phyloP scores from a whole-genome alignment of 75 land plant species.

The Picea sitchensis region DNA sequence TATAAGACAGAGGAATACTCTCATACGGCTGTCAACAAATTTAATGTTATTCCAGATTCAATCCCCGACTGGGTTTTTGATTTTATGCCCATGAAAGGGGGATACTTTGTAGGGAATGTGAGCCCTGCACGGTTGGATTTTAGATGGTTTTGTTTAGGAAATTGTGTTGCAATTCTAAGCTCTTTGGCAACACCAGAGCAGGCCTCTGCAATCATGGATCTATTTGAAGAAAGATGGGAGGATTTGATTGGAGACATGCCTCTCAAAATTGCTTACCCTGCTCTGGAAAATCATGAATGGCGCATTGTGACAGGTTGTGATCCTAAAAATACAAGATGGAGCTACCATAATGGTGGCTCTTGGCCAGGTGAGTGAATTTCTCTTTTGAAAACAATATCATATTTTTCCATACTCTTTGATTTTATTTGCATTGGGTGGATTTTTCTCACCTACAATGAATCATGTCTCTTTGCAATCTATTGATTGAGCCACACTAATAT shows the following conservation, averaged over 20 bases:
- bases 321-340: constrained; percentile 87
- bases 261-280: constrained; percentile 70
- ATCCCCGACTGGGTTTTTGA: constrained; percentile 96
- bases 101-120: constrained; percentile 91
- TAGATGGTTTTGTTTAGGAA: constrained; percentile 82
- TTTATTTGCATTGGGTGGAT: background rate
- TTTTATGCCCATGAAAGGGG: constrained; percentile 77
- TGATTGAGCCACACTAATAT: no score
- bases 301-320: constrained; percentile 89
- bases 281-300: constrained; percentile 85
- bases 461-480: no score
- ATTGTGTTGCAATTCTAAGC: constrained; percentile 76
- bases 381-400: background rate
- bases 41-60: constrained; percentile 90
- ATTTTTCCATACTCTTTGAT: background rate
- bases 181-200: constrained; percentile 91
- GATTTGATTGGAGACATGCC: constrained; percentile 94
- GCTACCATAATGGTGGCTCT: constrained; percentile 96
- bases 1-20: constrained; percentile 89
- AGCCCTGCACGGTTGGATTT: constrained; percentile 93
- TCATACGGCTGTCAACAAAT: constrained; percentile 89
- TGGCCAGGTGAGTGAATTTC: constrained; percentile 76
- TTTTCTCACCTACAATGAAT: background rate
- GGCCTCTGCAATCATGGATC: constrained; percentile 86
- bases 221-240: constrained; percentile 81